phyloP scores from a whole-genome alignment of 306 rosid species.

The Acacia melanoxylon region DNA sequence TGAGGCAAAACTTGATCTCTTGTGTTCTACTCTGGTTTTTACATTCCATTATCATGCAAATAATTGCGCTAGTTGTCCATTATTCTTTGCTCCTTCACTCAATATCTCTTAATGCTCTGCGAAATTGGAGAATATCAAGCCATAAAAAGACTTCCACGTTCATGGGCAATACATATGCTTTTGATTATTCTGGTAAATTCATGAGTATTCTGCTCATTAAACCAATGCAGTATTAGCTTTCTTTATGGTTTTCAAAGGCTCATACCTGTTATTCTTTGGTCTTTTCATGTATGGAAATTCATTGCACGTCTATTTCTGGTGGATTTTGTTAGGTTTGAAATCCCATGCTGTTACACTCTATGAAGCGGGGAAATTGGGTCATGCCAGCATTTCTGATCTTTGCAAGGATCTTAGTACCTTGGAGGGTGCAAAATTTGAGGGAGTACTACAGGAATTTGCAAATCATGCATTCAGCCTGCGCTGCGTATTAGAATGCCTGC shows the following conservation, averaged over 20 bases:
- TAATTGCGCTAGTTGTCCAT: background rate
- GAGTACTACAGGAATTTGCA: constrained; percentile 93
- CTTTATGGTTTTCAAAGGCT: background rate
- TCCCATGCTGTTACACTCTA: constrained; percentile 97
- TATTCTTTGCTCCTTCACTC: background rate
- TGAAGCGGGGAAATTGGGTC: constrained; percentile 94
- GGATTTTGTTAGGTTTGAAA: constrained; percentile 69
- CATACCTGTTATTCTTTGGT: background rate
- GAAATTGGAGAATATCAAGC: constrained; percentile 12
- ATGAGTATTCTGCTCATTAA: constrained; percentile 3
- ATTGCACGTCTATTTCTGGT: background rate
- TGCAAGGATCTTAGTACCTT: constrained; percentile 88
- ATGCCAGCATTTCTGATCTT: constrained; percentile 89
- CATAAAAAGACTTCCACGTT: background rate
- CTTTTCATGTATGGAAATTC: background rate
- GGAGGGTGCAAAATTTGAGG: constrained; percentile 89
- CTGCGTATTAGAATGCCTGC: constrained; percentile 84
- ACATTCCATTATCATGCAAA: background rate
- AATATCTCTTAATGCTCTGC: background rate
- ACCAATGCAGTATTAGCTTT: constrained; percentile 4
- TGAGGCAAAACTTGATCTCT: background rate
- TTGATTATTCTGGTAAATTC: constrained; percentile 2
- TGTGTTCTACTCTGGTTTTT: background rate
- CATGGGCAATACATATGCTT: background rate
- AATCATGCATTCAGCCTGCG: constrained; percentile 97